phyloP scores from a whole-genome alignment of 2,329 filamentous ascomycete species.

The Diaporthe caulivora region DNA sequence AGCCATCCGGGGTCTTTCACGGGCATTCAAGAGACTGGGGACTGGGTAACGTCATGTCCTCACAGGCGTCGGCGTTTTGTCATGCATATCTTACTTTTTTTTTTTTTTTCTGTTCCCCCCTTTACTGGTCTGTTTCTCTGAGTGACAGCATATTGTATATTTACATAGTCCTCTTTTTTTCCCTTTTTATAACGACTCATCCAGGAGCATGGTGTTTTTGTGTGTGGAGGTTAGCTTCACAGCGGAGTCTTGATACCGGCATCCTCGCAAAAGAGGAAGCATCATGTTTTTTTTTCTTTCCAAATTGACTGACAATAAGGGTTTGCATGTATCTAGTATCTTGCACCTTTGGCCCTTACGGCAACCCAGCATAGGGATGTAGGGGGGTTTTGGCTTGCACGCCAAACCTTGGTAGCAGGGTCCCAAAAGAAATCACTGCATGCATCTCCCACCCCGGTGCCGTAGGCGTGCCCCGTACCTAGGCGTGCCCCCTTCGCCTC shows the following conservation, averaged over 20 bases:
- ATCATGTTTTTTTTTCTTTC: conserved; percentile 1
- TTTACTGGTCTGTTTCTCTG: conserved; percentile 45
- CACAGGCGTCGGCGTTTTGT: conserved; percentile 33
- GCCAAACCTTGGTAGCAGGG: conserved; percentile 4
- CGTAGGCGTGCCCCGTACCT: neutral
- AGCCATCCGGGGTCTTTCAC: conserved; percentile 33
- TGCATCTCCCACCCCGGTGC: neutral
- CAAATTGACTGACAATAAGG: conserved; percentile 6
- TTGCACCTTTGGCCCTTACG: neutral
- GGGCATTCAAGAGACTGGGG: conserved; percentile 36
- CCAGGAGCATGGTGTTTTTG: conserved; percentile 33
- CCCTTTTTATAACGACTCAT: conserved; percentile 15
- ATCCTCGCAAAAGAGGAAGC: conserved; percentile 23
- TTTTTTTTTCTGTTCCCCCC: neutral
- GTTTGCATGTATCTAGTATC: conserved; percentile 19
- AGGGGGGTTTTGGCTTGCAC: neutral
- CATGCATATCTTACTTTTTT: conserved; percentile 9
- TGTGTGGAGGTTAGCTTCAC: conserved; percentile 23
- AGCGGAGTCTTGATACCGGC: conserved; percentile 27
- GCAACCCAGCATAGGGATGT: neutral
- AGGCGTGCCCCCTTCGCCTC: neutral
- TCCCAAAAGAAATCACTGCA: neutral
- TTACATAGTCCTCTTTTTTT: conserved; percentile 21
- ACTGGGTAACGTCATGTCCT: conserved; percentile 37
- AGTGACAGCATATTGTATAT: conserved; percentile 32